Percentiles rank a stretch among this genome's conserved stretches.
phyloP scores from a whole-genome alignment of 768 basidiomycete genomes.

The Hydnomerulius pinastri region DNA sequence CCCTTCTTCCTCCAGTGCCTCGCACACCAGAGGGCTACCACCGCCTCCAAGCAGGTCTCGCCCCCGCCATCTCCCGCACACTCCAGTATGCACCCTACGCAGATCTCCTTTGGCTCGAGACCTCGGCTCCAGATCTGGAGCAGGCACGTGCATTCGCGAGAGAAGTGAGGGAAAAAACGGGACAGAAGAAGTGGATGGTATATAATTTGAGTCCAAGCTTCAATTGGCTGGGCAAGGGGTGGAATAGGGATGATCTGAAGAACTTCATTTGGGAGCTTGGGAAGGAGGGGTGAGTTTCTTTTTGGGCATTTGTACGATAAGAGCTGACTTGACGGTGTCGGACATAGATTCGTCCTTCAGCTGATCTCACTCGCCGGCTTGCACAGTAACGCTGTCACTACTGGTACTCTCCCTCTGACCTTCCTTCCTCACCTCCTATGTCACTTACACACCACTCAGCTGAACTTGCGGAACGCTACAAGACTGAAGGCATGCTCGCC shows the following conservation, averaged over 20 bases:
- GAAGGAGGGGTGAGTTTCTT: constrained; percentile 68
- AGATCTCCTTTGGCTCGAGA: constrained; percentile 92
- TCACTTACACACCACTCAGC: constrained; percentile 40
- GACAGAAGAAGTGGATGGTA: constrained; percentile 72
- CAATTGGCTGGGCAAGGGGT: constrained; percentile 88
- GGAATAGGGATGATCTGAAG: constrained; percentile 73
- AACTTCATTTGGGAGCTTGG: constrained; percentile 89
- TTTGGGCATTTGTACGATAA: not conserved
- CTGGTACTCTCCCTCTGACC: constrained; percentile 50
- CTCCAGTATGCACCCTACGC: constrained; percentile 82
- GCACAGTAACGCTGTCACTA: constrained; percentile 78
- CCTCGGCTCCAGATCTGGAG: constrained; percentile 80
- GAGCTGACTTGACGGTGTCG: constrained; percentile 7
- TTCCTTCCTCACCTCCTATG: not conserved
- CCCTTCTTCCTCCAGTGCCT: constrained; percentile 52
- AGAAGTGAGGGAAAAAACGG: constrained; percentile 68
- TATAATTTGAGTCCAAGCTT: constrained; percentile 95
- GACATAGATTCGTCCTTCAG: constrained; percentile 79
- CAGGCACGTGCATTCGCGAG: constrained; percentile 80
- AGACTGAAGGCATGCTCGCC: constrained; percentile 89
- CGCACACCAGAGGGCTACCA: constrained; percentile 92
- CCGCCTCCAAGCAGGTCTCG: constrained; percentile 80
- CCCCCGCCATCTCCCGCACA: constrained; percentile 79
- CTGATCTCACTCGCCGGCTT: constrained; percentile 89
- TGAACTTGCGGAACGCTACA: constrained; percentile 78